phyloP scores from a whole-genome alignment of 306 rosid genomes.

The Ziziphus jujuba region DNA sequence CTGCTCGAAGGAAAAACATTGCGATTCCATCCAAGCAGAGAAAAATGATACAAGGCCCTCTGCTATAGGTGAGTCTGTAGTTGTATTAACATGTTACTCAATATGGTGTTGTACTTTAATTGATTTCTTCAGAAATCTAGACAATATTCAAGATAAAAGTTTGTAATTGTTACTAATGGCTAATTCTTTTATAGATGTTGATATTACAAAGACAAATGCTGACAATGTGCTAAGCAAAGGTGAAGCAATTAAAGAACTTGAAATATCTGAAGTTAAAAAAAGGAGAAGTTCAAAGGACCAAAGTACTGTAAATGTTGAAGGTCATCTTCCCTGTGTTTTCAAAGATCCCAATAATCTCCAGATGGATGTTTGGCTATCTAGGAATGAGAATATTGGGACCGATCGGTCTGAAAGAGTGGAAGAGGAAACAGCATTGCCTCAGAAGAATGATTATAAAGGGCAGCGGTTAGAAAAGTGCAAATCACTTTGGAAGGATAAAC shows the following conservation, averaged over 20 bases:
- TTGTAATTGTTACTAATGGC: conserved; percentile 18
- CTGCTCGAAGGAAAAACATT: conserved; percentile 33
- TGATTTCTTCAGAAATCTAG: conserved; percentile 1
- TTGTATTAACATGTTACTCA: conserved; percentile 13
- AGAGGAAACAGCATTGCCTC: conserved; percentile 39
- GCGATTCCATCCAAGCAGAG: conserved; percentile 24
- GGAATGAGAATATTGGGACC: conserved; percentile 27
- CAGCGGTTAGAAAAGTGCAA: conserved; percentile 29
- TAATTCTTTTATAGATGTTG: conserved; percentile 32
- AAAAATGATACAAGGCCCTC: conserved; percentile 17
- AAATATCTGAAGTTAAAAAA: conserved; percentile 24
- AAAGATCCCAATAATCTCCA: conserved; percentile 25
- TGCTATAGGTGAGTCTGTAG: conserved; percentile 31
- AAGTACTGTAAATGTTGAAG: conserved; percentile 18
- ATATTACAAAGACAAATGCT: conserved; percentile 22
- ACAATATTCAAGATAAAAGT: neutral
- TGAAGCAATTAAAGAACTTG: conserved; percentile 35
- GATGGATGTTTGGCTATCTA: conserved; percentile 19
- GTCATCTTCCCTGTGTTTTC: conserved; percentile 23
- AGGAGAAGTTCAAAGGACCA: conserved; percentile 22
- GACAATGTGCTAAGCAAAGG: conserved; percentile 31
- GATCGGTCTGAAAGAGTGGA: conserved; percentile 25
- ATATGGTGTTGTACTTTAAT: neutral
- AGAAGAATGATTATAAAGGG: conserved; percentile 30
- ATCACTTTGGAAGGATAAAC: conserved; percentile 26